Percentiles rank a stretch among this genome's conserved stretches.
Conservation (phyloP, 208 protist genomes). For the Leishmania amazonensis region DNA sequence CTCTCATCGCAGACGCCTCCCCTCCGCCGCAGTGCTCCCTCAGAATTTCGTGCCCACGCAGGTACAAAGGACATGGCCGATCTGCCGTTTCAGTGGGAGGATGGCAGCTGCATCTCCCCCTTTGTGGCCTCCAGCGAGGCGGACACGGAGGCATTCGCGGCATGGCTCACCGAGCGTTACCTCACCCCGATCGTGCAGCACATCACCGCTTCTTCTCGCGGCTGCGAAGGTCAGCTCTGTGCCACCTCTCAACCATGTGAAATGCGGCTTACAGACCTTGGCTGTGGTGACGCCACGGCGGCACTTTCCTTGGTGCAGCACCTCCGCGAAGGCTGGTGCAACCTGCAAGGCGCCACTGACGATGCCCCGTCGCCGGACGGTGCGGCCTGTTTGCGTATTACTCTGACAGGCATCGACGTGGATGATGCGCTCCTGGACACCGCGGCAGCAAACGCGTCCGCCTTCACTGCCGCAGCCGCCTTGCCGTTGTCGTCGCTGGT, state of each 20-base stretch:
- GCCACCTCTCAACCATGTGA: slow-evolving; percentile 5
- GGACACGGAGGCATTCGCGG: slow-evolving; percentile 37
- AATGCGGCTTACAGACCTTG: slow-evolving; percentile 58
- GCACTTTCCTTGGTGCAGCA: slow-evolving; percentile 34
- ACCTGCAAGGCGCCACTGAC: slow-evolving; percentile 9
- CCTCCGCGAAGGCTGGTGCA: slow-evolving; percentile 30
- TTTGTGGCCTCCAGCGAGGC: slow-evolving; percentile 55
- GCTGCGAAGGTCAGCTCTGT: neutral
- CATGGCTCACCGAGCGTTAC: slow-evolving; percentile 34
- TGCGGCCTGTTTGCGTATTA: neutral
- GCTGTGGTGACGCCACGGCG: slow-evolving; percentile 69
- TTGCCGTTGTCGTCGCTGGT: slow-evolving; percentile 15
- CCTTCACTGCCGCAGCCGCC: neutral
- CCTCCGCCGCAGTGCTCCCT: neutral
- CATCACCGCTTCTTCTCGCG: neutral
- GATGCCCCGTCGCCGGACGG: neutral
- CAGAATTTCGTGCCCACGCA: neutral
- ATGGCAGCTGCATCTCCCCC: slow-evolving; percentile 73
- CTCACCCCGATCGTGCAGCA: slow-evolving; percentile 5
- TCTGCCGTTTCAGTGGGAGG: slow-evolving; percentile 84
- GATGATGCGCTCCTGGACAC: slow-evolving; percentile 55
- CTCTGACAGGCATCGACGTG: slow-evolving; percentile 58
- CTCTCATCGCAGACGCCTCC: neutral
- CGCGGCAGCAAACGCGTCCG: slow-evolving; percentile 18
- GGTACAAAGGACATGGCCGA: slow-evolving; percentile 20